Base-by-base conservation (phyloP, 1,139 yeast genomes). In the Yamadazyma mexicana region DNA sequence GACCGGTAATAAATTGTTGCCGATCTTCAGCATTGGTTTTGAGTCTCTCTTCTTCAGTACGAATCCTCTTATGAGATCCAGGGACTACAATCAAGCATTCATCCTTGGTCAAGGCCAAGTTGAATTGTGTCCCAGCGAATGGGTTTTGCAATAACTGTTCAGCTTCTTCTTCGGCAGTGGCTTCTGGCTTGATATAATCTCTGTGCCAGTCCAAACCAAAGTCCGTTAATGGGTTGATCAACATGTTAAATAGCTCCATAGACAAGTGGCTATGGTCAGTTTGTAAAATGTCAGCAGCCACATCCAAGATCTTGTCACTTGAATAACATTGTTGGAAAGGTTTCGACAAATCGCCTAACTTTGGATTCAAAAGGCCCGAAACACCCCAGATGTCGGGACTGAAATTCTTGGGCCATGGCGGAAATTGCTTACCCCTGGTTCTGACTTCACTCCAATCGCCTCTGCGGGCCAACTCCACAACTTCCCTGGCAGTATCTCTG, bases 371-470 rank as follows among this genome's bases (percentile, higher is more conserved):
- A 38, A 77, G 60, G 2, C 79, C 79, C 10, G 74, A 59, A 12
- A 77, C 61, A 1, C 82, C 82, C 82, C 82, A 77, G 44, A 77
- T 76, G 45, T 77, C 81, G 3, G 81, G 79, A 43, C 70, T 68
- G 49, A 70, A 74, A 47, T 74, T 73, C 46, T 63, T 61, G 11
- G 81, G 81, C 81, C 82, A 77, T 17, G 82, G 81, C 4, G 82
- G 81, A 50, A 77, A 77, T 51, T 76, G 81, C 47, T 77, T 77
- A 5, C 80, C 80, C 37, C 75, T 57, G 4, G 80, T 75, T 50
- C 82, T 64, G 11, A 76, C 79, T 34, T 69, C 63, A 12, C 73
- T 63, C 81, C 81, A 77, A 9, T 72, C 60, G 2, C 81, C 82
- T 5, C 59, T 66, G 34, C 82, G 61, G 15, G 80, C 79, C 29